Evolutionary conservation across 73 alveolate genomes (phyloP), one percentile per base, ranked within the genome.

Genomic region (Paramecium pentaurelia): DNA sequence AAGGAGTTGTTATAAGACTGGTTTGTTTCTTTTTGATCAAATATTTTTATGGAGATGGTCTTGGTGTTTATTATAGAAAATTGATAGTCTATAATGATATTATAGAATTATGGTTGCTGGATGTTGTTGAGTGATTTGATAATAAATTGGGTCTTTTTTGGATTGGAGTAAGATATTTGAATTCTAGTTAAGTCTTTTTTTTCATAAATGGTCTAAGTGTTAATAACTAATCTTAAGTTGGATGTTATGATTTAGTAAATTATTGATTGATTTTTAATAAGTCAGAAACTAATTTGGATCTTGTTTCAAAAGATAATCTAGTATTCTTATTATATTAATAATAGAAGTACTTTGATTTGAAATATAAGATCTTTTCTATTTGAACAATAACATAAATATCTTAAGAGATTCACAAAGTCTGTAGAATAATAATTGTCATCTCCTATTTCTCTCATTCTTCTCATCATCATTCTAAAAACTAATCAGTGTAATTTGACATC

Each of bases 381-480:
- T 8, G 47, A 80, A 44, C 91, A 80, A 47, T 80, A 80, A 3
- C 58, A 45, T 4, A 80, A 28, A 80, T 80, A 80, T 40, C 91
- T 40, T 20, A 80, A 47, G 30, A 80, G 30, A 32, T 80, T 80
- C 8, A 80, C 91, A 49, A 80, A 80, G 38, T 80, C 91, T 10
- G 91, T 80, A 27, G 91, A 80, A 47, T 80, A 80, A 47, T 80
- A 80, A 44, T 80, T 80, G 22, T 80, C 91, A 2, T 80, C 58
- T 9, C 91, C 91, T 45, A 45, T 80, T 42, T 42, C 49, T 80
- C 91, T 80, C 77, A 80, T 42, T n/a, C 8, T 40, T 80, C 91
- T 80, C 91, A 80, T 80, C 91, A 80, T 45, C 25, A 14, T 4
- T 45, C 91, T 9, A 49, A 80, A 80, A 47, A 38, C 91, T 80